Percentiles rank a stretch among this genome's conserved stretches.
Conservation (phyloP, 495 filamentous ascomycete species). For the Penicillium verhagenii region DNA sequence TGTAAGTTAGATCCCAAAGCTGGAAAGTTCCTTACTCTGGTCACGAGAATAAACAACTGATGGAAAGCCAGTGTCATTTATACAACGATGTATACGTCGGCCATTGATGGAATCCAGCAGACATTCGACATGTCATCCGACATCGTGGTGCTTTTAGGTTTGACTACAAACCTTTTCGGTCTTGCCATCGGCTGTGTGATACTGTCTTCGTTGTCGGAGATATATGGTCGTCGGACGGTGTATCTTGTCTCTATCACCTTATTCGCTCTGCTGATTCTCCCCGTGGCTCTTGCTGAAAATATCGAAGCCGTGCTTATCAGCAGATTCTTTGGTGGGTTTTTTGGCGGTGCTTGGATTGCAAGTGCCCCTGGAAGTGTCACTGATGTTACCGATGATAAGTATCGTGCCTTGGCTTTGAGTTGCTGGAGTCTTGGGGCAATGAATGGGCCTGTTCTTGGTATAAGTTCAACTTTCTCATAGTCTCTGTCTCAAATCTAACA, state of each 20-base stretch:
- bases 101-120: constrained; percentile 61
- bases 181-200: constrained; percentile 67
- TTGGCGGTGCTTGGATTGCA: constrained; percentile 65
- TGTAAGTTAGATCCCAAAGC: constrained; percentile 44
- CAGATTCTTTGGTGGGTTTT: constrained; percentile 56
- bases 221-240: constrained; percentile 68
- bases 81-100: constrained; percentile 72
- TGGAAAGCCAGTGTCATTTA: constrained; percentile 67
- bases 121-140: constrained; percentile 57
- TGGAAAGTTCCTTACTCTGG: too few species aligned
- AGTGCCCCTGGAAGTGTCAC: constrained; percentile 74
- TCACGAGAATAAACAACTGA: too few species aligned
- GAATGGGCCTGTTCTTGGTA: constrained; percentile 62
- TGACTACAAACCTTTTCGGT: constrained; percentile 71
- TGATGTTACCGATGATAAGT: constrained; percentile 67
- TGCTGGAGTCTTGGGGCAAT: constrained; percentile 70
- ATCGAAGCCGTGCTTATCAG: constrained; percentile 62
- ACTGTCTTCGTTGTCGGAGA: constrained; percentile 72
- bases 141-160: constrained; percentile 63
- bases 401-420: constrained; percentile 65
- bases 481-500: background rate
- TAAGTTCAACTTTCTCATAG: background rate
- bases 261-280: constrained; percentile 64
- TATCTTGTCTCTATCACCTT: constrained; percentile 61
- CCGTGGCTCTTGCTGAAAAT: constrained; percentile 66